phyloP scores from a whole-genome alignment of 1,284 basidiomycete species.

The Puccinia brachypodii region DNA sequence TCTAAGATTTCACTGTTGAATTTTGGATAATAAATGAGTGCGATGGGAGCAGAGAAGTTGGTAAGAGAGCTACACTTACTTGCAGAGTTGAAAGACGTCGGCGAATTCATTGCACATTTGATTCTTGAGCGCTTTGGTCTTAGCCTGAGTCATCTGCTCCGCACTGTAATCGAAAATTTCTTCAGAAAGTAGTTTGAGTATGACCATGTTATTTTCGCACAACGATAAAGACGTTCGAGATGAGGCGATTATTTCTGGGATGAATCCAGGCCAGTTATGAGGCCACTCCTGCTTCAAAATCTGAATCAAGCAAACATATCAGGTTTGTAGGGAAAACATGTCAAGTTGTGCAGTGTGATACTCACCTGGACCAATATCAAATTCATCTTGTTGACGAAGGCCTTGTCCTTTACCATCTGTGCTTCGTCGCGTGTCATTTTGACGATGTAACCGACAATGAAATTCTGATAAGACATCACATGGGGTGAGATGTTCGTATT shows the following conservation, averaged over 20 bases:
- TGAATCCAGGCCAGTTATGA: slow-evolving; percentile 98
- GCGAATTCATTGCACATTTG: slow-evolving; percentile 96
- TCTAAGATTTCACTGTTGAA: slow-evolving; percentile 83
- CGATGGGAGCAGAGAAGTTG: slow-evolving; percentile 67
- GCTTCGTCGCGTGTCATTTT: slow-evolving; percentile 86
- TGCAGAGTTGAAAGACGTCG: slow-evolving; percentile 60
- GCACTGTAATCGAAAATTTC: slow-evolving; percentile 99
- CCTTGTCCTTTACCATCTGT: slow-evolving; percentile 85
- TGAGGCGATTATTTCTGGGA: slow-evolving; percentile 94
- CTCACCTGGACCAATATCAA: slow-evolving; percentile 78
- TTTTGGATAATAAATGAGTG: not conserved
- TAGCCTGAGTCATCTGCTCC: slow-evolving; percentile 97
- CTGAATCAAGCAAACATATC: slow-evolving; percentile 54
- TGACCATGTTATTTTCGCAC: slow-evolving; percentile 99
- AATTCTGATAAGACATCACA: slow-evolving; percentile 71
- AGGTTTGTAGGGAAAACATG: not conserved
- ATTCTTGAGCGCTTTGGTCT: slow-evolving; percentile 96
- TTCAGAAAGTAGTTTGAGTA: slow-evolving; percentile 93
- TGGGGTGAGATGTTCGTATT: not conserved
- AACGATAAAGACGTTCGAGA: slow-evolving; percentile 93
- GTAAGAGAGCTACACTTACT: slow-evolving; percentile 17
- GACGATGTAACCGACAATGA: slow-evolving; percentile 89
- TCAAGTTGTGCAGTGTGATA: not conserved
- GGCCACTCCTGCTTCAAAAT: slow-evolving; percentile 99
- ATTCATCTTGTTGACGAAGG: slow-evolving; percentile 95